A percentile compares a stretch with the other conserved stretches of the same genome.
Conservation (phyloP, 345 rosid species). For the Hibiscus syriacus region DNA sequence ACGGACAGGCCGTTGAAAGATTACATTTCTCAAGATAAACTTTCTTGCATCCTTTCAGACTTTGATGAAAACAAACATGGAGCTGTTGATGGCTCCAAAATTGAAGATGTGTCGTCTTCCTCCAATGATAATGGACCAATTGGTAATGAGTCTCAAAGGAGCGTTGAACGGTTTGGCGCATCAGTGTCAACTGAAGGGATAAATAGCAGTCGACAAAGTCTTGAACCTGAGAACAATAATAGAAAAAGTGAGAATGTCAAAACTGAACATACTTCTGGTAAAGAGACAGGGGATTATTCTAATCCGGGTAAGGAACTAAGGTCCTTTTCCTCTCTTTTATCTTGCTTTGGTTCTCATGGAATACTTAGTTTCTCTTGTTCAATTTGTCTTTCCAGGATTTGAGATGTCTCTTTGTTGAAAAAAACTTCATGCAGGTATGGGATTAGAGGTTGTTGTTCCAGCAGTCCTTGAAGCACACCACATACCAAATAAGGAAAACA, state of each 20-base stretch:
- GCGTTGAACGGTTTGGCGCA: slow-evolving; percentile 27
- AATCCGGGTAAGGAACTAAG: slow-evolving; percentile 41
- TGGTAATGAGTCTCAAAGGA: slow-evolving; percentile 18
- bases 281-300: slow-evolving; percentile 18
- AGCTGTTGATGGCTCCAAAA: slow-evolving; percentile 14
- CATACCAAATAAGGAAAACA: background rate
- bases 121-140: slow-evolving; percentile 5
- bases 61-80: slow-evolving; percentile 27
- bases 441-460: background rate
- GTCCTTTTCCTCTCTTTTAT: slow-evolving; percentile 5
- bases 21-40: slow-evolving; percentile 17
- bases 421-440: background rate
- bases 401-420: background rate
- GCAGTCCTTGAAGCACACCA: background rate
- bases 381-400: slow-evolving; percentile 38
- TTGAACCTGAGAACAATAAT: slow-evolving; percentile 22
- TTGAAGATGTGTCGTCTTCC: slow-evolving; percentile 18
- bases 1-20: slow-evolving; percentile 22
- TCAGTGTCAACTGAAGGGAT: slow-evolving; percentile 29
- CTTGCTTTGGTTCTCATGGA: slow-evolving; percentile 8
- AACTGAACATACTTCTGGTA: slow-evolving; percentile 25
- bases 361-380: slow-evolving; percentile 14
- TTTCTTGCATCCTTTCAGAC: slow-evolving; percentile 15
- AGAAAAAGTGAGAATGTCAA: slow-evolving; percentile 27
- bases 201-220: slow-evolving; percentile 9